phyloP scores from a whole-genome alignment of 768 basidiomycete species.

The Psilocybe subaeruginosa region DNA sequence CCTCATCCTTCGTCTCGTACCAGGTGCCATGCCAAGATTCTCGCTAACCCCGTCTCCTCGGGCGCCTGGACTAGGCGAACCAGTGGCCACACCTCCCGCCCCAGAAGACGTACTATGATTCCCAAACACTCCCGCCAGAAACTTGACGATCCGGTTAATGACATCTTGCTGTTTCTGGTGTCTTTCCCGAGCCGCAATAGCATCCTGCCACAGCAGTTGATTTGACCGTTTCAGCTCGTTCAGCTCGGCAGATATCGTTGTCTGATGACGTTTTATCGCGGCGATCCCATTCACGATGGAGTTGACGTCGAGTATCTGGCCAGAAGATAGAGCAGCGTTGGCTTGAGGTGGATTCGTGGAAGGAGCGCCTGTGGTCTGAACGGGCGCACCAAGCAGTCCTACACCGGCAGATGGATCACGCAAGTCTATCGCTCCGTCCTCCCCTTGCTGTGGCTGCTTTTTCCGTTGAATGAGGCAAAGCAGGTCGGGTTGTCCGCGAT shows the following conservation, averaged over 20 bases:
- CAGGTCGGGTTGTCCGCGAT: conserved; percentile 85
- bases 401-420: conserved; percentile 22
- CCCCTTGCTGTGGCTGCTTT: conserved; percentile 53
- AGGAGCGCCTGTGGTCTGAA: background rate
- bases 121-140: conserved; percentile 92
- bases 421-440: conserved; percentile 39
- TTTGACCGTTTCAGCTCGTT: conserved; percentile 88
- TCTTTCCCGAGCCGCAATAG: conserved; percentile 72
- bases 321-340: conserved; percentile 34
- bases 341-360: conserved; percentile 9
- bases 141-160: conserved; percentile 93
- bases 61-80: conserved; percentile 1
- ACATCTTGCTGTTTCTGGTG: conserved; percentile 96
- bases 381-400: conserved; percentile 12
- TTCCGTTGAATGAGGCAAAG: conserved; percentile 89
- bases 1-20: conserved; percentile 31
- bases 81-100: conserved; percentile 29
- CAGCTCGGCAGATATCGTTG: conserved; percentile 87
- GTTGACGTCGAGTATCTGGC: conserved; percentile 74
- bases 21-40: conserved; percentile 3
- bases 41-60: conserved; percentile 1
- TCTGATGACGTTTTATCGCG: conserved; percentile 90
- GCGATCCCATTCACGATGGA: conserved; percentile 81
- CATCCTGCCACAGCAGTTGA: conserved; percentile 92
- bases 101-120: conserved; percentile 43